phyloP scores from a whole-genome alignment of 148 eudicot species.

The Polygonum aviculare region DNA sequence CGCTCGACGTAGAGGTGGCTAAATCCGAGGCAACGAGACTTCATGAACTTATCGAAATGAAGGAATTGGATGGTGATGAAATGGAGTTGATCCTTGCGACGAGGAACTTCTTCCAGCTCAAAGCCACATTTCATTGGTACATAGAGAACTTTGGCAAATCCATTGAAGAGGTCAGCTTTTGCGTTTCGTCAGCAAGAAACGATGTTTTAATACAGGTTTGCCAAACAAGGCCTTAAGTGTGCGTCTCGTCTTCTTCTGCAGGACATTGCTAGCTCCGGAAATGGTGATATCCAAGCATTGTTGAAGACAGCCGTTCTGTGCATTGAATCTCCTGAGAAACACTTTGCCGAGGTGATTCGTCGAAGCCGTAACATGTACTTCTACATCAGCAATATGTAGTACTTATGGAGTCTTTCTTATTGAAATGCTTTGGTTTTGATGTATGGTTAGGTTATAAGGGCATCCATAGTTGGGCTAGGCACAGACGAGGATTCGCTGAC shows the following conservation, averaged over 20 bases:
- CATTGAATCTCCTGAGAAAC: conserved; percentile 67
- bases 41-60: conserved; percentile 34
- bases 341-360: conserved; percentile 63
- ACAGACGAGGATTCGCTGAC: conserved; percentile 81
- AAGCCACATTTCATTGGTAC: conserved; percentile 55
- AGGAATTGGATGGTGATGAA: conserved; percentile 49
- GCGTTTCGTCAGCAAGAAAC: too few species aligned
- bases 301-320: conserved; percentile 45
- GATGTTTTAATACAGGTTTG: too few species aligned
- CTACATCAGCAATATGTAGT: background rate
- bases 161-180: conserved; percentile 40
- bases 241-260: conserved; percentile 19
- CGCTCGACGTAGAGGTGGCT: conserved; percentile 46
- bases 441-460: conserved; percentile 43
- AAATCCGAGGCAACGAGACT: conserved; percentile 50
- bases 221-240: background rate
- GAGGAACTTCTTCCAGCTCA: conserved; percentile 63
- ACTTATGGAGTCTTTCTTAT: too few species aligned
- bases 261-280: conserved; percentile 53
- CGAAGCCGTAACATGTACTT: background rate
- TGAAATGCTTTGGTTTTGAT: background rate
- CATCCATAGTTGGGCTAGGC: conserved; percentile 52
- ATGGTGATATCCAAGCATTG: conserved; percentile 33
- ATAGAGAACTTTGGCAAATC: conserved; percentile 35
- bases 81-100: conserved; percentile 51